Conservation (phyloP, 2,329 filamentous ascomycete species). For the Chlorencoelia australis region DNA sequence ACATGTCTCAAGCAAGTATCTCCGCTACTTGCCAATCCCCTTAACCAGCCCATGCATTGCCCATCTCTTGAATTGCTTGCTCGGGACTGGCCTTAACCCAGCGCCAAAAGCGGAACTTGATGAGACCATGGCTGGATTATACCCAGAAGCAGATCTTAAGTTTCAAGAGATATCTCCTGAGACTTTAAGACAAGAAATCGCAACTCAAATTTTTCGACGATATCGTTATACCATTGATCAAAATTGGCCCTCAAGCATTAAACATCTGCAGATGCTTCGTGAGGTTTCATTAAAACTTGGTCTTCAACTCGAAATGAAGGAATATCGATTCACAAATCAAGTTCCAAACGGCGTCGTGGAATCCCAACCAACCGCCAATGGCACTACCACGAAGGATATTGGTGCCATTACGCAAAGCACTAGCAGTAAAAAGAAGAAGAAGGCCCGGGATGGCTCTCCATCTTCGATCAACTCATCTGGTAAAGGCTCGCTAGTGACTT, state of each 20-base stretch:
- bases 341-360: conserved; percentile 29
- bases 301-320: conserved; percentile 72
- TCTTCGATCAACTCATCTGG: conserved; percentile 32
- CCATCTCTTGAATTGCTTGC: conserved; percentile 87
- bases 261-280: conserved; percentile 75
- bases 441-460: conserved; percentile 43
- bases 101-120: conserved; percentile 73
- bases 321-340: conserved; percentile 54
- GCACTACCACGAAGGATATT: conserved; percentile 35
- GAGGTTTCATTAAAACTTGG: conserved; percentile 85
- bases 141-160: conserved; percentile 69
- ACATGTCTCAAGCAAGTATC: conserved; percentile 71
- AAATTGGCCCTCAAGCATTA: conserved; percentile 57
- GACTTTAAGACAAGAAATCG: conserved; percentile 57
- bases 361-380: conserved; percentile 26
- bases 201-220: conserved; percentile 59
- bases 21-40: conserved; percentile 69
- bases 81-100: conserved; percentile 68
- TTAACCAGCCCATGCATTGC: conserved; percentile 72
- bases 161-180: conserved; percentile 74
- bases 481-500: conserved; percentile 46
- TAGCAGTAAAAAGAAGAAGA: conserved; percentile 45
- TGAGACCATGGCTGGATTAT: conserved; percentile 61
- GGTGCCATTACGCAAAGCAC: conserved; percentile 21
- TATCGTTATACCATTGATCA: conserved; percentile 66